Evolutionary conservation across 805 yeast species (phyloP).

Genomic region (Hagleromyces aurorensis): DNA sequence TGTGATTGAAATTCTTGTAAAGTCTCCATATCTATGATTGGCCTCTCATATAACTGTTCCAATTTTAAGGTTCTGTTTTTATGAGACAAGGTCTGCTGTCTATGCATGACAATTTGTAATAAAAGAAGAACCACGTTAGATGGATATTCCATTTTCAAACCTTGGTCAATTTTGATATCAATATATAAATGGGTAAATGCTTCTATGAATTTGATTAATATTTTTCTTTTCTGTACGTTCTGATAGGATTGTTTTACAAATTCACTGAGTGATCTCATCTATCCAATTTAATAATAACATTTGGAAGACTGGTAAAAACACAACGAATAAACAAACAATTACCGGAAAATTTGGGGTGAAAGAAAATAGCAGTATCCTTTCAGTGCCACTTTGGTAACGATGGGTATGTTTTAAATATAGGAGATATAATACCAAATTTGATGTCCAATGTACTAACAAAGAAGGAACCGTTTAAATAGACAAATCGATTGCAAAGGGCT

Average conservation of each 20-base stretch:
- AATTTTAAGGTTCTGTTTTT: conserved; percentile 13
- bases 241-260: too few species aligned
- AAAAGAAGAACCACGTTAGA: conserved; percentile 21
- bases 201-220: too few species aligned
- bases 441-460: conserved; percentile 1
- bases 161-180: too few species aligned
- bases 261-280: too few species aligned
- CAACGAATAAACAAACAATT: too few species aligned
- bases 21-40: conserved; percentile 21
- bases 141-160: conserved; percentile 19
- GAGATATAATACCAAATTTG: too few species aligned
- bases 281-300: too few species aligned
- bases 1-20: conserved; percentile 18
- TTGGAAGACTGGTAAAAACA: too few species aligned
- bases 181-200: too few species aligned
- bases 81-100: conserved; percentile 23
- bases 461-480: conserved; percentile 34
- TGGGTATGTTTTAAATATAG: conserved; percentile 6
- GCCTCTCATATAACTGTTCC: conserved; percentile 16
- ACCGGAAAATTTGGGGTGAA: too few species aligned
- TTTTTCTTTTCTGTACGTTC: too few species aligned
- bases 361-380: too few species aligned
- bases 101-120: conserved; percentile 22
- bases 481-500: conserved; percentile 56
- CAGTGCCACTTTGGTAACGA: background rate